A percentile compares a stretch with the other conserved stretches of the same genome.
These are phyloP conservation scores for Zygosaccharomyces gambellarensis DNA, from an alignment of 805 yeast species.

Conservation along the genomic window DNA sequence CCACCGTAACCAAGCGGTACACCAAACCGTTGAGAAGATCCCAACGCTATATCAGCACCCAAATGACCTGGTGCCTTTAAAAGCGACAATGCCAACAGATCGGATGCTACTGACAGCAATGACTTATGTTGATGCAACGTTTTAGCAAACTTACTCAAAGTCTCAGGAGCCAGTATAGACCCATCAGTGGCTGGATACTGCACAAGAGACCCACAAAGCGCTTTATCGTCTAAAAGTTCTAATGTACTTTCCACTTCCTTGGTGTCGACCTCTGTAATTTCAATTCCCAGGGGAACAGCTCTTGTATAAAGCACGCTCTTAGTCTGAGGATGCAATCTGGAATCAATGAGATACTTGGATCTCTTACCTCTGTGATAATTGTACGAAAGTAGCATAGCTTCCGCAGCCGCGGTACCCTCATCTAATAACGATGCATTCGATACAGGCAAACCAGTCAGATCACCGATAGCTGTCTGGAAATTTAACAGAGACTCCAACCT, in stretches of 20 bases:
- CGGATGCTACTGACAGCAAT: slow-evolving; percentile 81
- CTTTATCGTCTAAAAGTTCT: slow-evolving; percentile 35
- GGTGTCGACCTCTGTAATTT: slow-evolving; percentile 55
- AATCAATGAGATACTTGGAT: slow-evolving; percentile 64
- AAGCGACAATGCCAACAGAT: slow-evolving; percentile 80
- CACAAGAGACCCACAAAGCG: slow-evolving; percentile 73
- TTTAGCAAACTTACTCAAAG: slow-evolving; percentile 54
- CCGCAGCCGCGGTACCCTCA: slow-evolving; percentile 97
- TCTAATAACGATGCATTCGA: slow-evolving; percentile 93
- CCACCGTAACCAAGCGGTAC: slow-evolving; percentile 98
- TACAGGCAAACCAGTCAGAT: slow-evolving; percentile 88
- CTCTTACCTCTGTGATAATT: slow-evolving; percentile 65
- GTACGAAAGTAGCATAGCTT: slow-evolving; percentile 85
- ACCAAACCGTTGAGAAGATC: slow-evolving; percentile 93
- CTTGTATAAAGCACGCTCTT: slow-evolving; percentile 72
- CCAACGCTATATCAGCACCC: slow-evolving; percentile 90
- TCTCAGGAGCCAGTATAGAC: slow-evolving; percentile 44
- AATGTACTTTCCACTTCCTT: slow-evolving; percentile 38
- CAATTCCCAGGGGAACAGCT: slow-evolving; percentile 68
- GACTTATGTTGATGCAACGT: slow-evolving; percentile 68
- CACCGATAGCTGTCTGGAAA: slow-evolving; percentile 87
- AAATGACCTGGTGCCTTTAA: slow-evolving; percentile 78
- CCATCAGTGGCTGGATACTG: slow-evolving; percentile 94
- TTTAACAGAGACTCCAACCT: slow-evolving; percentile 85
- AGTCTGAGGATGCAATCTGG: slow-evolving; percentile 79